Conservation (phyloP, 768 basidiomycete genomes). For the Brasilioporus rufonigricans region DNA sequence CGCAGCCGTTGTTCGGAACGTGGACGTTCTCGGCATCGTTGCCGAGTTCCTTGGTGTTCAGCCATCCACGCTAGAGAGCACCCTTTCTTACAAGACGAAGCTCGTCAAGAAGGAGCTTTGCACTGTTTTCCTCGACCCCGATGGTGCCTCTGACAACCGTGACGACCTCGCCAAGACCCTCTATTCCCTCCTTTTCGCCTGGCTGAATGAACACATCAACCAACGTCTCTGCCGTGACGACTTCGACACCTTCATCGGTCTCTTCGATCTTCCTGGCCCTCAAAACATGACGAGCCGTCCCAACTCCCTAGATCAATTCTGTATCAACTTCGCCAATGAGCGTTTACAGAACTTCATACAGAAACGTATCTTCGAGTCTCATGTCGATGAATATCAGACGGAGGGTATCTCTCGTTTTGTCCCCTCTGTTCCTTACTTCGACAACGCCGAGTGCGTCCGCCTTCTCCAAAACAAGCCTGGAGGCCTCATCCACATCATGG, state of each 20-base stretch:
- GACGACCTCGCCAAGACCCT: constrained; percentile 93
- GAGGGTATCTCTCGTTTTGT: constrained; percentile 76
- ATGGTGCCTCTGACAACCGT: constrained; percentile 88
- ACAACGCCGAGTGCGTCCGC: constrained; percentile 87
- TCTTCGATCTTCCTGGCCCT: constrained; percentile 91
- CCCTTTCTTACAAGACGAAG: constrained; percentile 89
- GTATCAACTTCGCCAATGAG: constrained; percentile 96
- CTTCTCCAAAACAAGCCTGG: constrained; percentile 46
- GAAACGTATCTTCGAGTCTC: constrained; percentile 62
- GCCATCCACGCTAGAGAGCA: constrained; percentile 65
- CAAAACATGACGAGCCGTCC: constrained; percentile 85
- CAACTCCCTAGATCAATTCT: constrained; percentile 95
- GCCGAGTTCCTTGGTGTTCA: constrained; percentile 90
- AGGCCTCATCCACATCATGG: constrained; percentile 95
- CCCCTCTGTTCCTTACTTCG: constrained; percentile 76
- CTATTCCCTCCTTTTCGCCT: constrained; percentile 92
- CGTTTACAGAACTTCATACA: constrained; percentile 83
- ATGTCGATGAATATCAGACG: constrained; percentile 77
- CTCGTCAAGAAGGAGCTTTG: constrained; percentile 96
- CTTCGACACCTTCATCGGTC: constrained; percentile 86
- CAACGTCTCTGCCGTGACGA: constrained; percentile 93
- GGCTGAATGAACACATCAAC: constrained; percentile 96
- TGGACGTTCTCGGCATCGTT: constrained; percentile 76
- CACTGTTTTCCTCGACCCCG: constrained; percentile 92
- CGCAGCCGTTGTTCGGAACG: constrained; percentile 88